Evolutionary conservation across 2,329 filamentous ascomycete genomes (phyloP), one percentile per base, ranked within the genome.

Genomic region (Verticillium albo-atrum): DNA sequence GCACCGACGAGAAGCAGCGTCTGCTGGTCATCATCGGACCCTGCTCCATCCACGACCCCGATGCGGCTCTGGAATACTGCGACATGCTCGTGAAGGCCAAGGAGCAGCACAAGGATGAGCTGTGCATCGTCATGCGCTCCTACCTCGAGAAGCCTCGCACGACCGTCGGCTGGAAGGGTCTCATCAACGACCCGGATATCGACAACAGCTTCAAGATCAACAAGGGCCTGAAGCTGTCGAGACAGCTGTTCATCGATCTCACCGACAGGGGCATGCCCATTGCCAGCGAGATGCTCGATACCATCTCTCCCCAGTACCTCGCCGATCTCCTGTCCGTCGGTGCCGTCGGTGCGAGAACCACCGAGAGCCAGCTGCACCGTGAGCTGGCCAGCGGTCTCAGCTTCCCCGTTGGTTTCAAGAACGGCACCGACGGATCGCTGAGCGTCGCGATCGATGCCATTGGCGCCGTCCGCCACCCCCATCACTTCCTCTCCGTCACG

Each of bases 361-460:
- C 95, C 2, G 95, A 99, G 79, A 93, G 89, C 56, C 95, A 99
- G 79, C 83, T 98, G 63, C 95, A 99, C 77, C 89, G 95, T 59
- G 95, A 99, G 77, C 81, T 99, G 64, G 94, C 95, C 25, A 95
- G 90, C 57, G 95, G 95, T 71, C 82, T 98, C 35, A 96, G 90
- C 67, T 98, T 97, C 89, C 95, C 95, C 2, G 92, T 99, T 12
- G 95, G 95, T 56, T 99, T 99, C 89, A 99, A 99, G 85, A 99
- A 99, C 76, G 95, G 95, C 65, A 99, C 95, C 32, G 95, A 99
- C 73, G 95, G 95, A 56, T 89, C 89, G 9, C 79, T 98, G 54
- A 85, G 88, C 59, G 93, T 98, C 4, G 93, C 95, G 14, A 91
- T 98, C 67, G 95, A 99, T 72, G 95, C 95, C 56, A 97, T 98